Conservation (phyloP, 495 filamentous ascomycete species). For the Bacidia gigantensis region DNA sequence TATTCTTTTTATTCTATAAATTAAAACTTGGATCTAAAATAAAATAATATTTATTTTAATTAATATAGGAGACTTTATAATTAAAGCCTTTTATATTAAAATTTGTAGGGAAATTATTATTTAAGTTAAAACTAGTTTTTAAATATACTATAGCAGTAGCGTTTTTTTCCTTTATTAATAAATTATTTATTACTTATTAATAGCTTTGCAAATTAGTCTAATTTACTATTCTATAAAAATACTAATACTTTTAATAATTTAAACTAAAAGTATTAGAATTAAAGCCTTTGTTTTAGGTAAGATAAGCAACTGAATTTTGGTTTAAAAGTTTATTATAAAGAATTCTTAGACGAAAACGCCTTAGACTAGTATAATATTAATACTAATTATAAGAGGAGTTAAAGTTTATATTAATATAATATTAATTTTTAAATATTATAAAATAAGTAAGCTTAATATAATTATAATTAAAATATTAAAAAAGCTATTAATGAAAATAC, state of each 20-base stretch:
- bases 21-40: not conserved
- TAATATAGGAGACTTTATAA: too few relatives aligned
- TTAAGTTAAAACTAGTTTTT: too few relatives aligned
- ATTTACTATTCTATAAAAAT: not conserved
- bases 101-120: too few relatives aligned
- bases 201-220: too few relatives aligned
- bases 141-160: too few relatives aligned
- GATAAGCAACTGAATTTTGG: not conserved
- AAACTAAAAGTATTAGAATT: conserved; percentile 1
- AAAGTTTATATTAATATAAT: too few relatives aligned
- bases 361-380: not conserved
- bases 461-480: not conserved
- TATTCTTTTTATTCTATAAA: not conserved
- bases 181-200: too few relatives aligned
- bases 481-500: not conserved
- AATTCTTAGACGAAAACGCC: not conserved
- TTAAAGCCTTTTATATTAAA: too few relatives aligned
- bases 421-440: not conserved
- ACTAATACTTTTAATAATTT: not conserved
- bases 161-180: too few relatives aligned
- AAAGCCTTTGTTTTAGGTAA: not conserved
- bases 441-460: not conserved
- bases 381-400: not conserved
- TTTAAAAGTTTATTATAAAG: not conserved
- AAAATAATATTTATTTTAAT: too few relatives aligned